Base-by-base conservation (phyloP, 257 asterid species). In the Capsicum baccatum region DNA sequence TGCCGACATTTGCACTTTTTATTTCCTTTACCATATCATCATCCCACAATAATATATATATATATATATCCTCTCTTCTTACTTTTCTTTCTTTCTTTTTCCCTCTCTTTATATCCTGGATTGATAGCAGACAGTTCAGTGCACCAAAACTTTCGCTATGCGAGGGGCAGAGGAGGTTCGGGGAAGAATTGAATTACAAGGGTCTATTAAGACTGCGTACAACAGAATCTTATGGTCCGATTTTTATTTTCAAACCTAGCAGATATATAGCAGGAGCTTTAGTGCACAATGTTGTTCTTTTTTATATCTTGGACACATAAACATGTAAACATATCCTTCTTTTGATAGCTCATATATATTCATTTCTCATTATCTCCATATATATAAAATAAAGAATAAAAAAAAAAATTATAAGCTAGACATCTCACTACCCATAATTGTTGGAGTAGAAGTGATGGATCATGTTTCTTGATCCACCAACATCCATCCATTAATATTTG, bases 1-100 rank as follows among this genome's bases (percentile, higher is more conserved):
- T 83, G 86, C 89, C 93, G 87, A 89, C 93, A 87, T 50, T 14
- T 33, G 44, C 63, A 83, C 79, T 69, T 89, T 50, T 80, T 59
- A 35, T 47, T 63, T 50, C 48, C 33, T 48, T 54, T 54, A 15
- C 63, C 26, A 19, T 21, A 55, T 19, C 42, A 44, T 44, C 55
- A 69, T 69, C 79, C 79, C 79, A 69, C 79, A 69, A 69, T 69
- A 39, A 14, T 26, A 26, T 26, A 26, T 26, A 14, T 26, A 26
- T 26, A 26, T 26, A 26, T 26, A 26, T 26, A 26, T 16, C 3
- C 6, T n/a, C n/a, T 47, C 50, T 19, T 19, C 1, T 62, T 81
- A 26, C 42, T 39, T 39, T 39, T 39, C 42, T 39, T 39, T 39
- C 42, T 39, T 39, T 39, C 42, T 39, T 39, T 39, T 39, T 5